These are phyloP conservation scores for Sarocladium brachiariae DNA, from an alignment of 2,329 filamentous ascomycete species.

Conservation along the genomic window DNA sequence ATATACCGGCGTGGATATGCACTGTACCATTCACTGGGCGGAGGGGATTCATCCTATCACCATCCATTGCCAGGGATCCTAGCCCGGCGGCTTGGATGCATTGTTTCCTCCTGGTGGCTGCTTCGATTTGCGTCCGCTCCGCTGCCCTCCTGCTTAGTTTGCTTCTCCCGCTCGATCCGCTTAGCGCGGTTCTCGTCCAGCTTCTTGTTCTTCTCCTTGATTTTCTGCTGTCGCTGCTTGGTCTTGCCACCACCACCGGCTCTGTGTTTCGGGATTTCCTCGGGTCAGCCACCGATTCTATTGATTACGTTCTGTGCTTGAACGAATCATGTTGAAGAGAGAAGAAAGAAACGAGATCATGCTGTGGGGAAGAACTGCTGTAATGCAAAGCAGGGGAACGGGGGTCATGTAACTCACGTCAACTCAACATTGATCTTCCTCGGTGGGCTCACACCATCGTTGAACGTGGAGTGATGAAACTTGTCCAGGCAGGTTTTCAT, in stretches of 20 bases:
- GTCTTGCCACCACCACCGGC: conserved; percentile 83
- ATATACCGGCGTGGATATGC: not conserved
- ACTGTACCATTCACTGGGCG: not conserved
- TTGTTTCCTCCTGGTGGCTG: conserved; percentile 26
- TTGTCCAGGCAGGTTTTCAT: conserved; percentile 91
- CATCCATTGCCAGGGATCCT: conserved; percentile 14
- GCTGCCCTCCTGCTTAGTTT: conserved; percentile 23
- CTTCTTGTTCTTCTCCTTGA: conserved; percentile 79
- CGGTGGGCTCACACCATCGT: conserved; percentile 44
- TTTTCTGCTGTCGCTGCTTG: conserved; percentile 64
- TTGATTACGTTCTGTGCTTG: not conserved
- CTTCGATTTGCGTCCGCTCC: conserved; percentile 17
- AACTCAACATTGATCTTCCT: conserved; percentile 89
- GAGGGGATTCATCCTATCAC: no score
- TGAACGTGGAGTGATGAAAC: conserved; percentile 79
- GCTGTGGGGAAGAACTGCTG: no score
- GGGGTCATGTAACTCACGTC: conserved; percentile 50
- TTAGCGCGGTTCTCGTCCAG: conserved; percentile 59
- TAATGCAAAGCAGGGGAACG: not conserved
- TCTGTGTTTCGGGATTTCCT: conserved; percentile 33
- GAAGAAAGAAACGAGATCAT: conserved; percentile 9
- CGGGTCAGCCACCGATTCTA: not conserved
- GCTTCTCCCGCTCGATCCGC: conserved; percentile 40
- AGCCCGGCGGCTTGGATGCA: conserved; percentile 47
- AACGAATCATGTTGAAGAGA: not conserved